phyloP scores from a whole-genome alignment of 257 asterid genomes.

The Lycium ferocissimum region DNA sequence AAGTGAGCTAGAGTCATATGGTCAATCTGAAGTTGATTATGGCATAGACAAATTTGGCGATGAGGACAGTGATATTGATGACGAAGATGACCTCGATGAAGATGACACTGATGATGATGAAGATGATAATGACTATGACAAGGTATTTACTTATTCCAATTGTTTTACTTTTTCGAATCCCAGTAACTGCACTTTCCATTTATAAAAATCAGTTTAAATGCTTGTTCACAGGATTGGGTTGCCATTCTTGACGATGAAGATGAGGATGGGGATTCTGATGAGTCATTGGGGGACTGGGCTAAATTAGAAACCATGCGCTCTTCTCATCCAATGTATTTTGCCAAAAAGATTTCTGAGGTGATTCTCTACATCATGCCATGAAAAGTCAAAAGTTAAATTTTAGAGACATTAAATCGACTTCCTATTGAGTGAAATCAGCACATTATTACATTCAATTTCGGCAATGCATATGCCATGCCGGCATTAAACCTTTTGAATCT shows the following conservation, averaged over 20 bases:
- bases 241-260: constrained; percentile 73
- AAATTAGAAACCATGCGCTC: constrained; percentile 93
- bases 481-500: constrained; percentile 15
- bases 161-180: constrained; percentile 29
- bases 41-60: constrained; percentile 72
- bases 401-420: neutral
- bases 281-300: constrained; percentile 92
- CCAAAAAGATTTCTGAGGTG: constrained; percentile 87
- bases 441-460: neutral
- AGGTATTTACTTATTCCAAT: constrained; percentile 48
- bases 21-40: constrained; percentile 73
- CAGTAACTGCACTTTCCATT: constrained; percentile 28
- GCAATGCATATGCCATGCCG: neutral
- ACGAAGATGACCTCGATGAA: constrained; percentile 65
- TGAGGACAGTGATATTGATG: constrained; percentile 74
- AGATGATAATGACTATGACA: constrained; percentile 47
- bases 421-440: constrained; percentile 21
- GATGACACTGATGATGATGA: constrained; percentile 63
- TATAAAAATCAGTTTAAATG: constrained; percentile 39
- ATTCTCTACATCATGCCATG: constrained; percentile 27
- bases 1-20: constrained; percentile 74
- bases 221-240: constrained; percentile 84
- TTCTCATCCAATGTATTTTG: constrained; percentile 95
- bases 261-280: constrained; percentile 78
- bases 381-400: neutral